Percentiles rank a stretch among this genome's conserved stretches.
Evolutionary conservation across 1,284 basidiomycete species (phyloP).

Genomic region (Melampsora larici-populina): DNA sequence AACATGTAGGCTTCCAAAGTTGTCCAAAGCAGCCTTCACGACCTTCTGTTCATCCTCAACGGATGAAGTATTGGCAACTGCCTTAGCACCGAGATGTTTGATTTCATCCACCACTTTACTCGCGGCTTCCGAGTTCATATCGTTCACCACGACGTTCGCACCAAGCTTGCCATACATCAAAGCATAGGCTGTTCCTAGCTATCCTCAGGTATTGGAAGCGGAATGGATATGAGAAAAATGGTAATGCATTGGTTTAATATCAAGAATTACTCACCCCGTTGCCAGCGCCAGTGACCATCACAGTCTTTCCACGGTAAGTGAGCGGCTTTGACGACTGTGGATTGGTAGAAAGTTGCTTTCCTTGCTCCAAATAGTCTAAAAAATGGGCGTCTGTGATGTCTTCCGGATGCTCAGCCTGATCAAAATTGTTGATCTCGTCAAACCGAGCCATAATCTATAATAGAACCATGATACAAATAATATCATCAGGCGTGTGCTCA

Average conservation of each 20-base stretch:
- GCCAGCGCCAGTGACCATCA: slow-evolving; percentile 89
- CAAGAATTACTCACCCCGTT: slow-evolving; percentile 60
- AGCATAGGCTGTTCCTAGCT: too few relatives aligned
- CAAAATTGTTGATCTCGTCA: slow-evolving; percentile 73
- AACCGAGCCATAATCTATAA: slow-evolving; percentile 72
- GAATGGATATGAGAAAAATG: too few relatives aligned
- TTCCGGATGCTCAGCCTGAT: slow-evolving; percentile 73
- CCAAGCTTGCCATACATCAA: too few relatives aligned
- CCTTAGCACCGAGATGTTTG: slow-evolving; percentile 86
- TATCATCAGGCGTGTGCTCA: too few relatives aligned
- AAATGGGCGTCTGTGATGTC: slow-evolving; percentile 62
- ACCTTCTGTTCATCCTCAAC: slow-evolving; percentile 86
- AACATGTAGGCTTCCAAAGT: slow-evolving; percentile 79
- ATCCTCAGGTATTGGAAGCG: too few relatives aligned
- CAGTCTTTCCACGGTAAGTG: slow-evolving; percentile 83
- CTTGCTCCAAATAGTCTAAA: slow-evolving; percentile 65
- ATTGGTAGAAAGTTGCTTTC: slow-evolving; percentile 69
- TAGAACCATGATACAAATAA: too few relatives aligned
- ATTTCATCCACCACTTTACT: slow-evolving; percentile 82
- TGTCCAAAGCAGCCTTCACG: slow-evolving; percentile 81
- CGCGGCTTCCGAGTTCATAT: too few relatives aligned
- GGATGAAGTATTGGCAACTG: slow-evolving; percentile 75
- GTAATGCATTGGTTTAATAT: background rate
- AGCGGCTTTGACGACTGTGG: slow-evolving; percentile 69
- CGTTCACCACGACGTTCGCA: too few relatives aligned